phyloP scores from a whole-genome alignment of 2,329 filamentous ascomycete genomes.

The Escovopsis sp. region DNA sequence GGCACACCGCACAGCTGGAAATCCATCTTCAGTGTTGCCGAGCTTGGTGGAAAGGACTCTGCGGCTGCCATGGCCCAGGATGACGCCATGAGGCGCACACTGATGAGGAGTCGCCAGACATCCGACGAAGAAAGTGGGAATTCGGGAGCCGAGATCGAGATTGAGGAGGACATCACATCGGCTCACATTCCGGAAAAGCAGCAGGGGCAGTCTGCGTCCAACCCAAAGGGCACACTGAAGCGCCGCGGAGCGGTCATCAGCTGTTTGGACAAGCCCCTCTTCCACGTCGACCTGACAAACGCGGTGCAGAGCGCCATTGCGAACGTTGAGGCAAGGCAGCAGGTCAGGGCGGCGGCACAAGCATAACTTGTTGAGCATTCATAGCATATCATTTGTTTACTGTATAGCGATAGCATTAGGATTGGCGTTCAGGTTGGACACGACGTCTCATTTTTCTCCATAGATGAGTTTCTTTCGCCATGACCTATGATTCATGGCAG shows the following conservation, averaged over 20 bases:
- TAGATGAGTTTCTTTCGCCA: not conserved
- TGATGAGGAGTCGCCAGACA: constrained; percentile 3
- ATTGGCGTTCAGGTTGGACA: not conserved
- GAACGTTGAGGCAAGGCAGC: constrained; percentile 49
- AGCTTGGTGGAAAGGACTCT: constrained; percentile 58
- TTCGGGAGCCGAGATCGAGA: constrained; percentile 4
- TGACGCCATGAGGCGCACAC: constrained; percentile 35
- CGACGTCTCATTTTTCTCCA: not conserved
- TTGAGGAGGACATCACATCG: constrained; percentile 15
- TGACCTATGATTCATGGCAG: too few relatives aligned
- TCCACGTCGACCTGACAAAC: constrained; percentile 84
- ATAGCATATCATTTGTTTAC: not conserved
- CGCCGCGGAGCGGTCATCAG: constrained; percentile 55
- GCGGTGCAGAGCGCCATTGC: constrained; percentile 77
- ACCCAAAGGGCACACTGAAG: constrained; percentile 12
- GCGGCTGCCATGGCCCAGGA: constrained; percentile 56
- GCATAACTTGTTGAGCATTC: not conserved
- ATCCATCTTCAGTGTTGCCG: constrained; percentile 87
- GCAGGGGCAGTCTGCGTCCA: constrained; percentile 17
- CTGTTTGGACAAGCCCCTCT: constrained; percentile 78
- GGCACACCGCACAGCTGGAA: constrained; percentile 60
- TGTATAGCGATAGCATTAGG: constrained; percentile 1
- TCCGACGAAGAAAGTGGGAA: constrained; percentile 25
- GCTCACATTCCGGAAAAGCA: constrained; percentile 8
- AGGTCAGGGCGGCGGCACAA: constrained; percentile 7